Conservation (phyloP, 2,329 filamentous ascomycete genomes). For the Blumeria graminis region DNA sequence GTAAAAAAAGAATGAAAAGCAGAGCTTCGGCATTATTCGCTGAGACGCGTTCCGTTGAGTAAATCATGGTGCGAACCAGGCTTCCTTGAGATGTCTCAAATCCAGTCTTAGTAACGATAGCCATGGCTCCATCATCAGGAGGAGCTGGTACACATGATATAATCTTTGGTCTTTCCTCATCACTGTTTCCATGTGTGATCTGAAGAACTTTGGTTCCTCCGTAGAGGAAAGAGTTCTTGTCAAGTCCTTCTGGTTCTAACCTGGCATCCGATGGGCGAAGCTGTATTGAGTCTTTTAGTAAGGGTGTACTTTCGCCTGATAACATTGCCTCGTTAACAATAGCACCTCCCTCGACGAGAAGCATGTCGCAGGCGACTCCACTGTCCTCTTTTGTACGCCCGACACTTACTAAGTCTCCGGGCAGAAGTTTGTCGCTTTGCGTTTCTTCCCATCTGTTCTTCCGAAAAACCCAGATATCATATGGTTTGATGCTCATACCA, state of each 20-base stretch:
- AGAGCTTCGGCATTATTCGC: conserved; percentile 91
- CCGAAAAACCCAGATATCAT: conserved; percentile 78
- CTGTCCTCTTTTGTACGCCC: conserved; percentile 89
- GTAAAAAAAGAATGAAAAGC: conserved; percentile 91
- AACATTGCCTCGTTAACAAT: conserved; percentile 99
- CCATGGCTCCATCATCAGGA: conserved; percentile 83
- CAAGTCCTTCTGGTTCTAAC: conserved; percentile 72
- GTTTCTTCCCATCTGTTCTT: conserved; percentile 72
- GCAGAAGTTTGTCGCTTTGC: conserved; percentile 73
- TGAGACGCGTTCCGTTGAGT: conserved; percentile 95
- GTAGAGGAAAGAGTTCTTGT: conserved; percentile 93
- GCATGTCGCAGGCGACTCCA: conserved; percentile 90
- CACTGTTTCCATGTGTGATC: conserved; percentile 64
- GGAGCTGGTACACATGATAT: conserved; percentile 58
- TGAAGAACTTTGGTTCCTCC: conserved; percentile 95
- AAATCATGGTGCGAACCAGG: conserved; percentile 97
- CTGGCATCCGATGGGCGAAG: conserved; percentile 58
- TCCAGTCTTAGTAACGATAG: conserved; percentile 86
- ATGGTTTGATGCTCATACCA: conserved; percentile 98
- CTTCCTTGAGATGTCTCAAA: conserved; percentile 98
- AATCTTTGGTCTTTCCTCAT: conserved; percentile 46
- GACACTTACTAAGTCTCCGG: conserved; percentile 81
- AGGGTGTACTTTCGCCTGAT: conserved; percentile 88
- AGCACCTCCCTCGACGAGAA: conserved; percentile 78
- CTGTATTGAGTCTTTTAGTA: conserved; percentile 88